These are phyloP conservation scores for Lepiota venenata DNA, from an alignment of 768 basidiomycete species.

Conservation along the genomic window DNA sequence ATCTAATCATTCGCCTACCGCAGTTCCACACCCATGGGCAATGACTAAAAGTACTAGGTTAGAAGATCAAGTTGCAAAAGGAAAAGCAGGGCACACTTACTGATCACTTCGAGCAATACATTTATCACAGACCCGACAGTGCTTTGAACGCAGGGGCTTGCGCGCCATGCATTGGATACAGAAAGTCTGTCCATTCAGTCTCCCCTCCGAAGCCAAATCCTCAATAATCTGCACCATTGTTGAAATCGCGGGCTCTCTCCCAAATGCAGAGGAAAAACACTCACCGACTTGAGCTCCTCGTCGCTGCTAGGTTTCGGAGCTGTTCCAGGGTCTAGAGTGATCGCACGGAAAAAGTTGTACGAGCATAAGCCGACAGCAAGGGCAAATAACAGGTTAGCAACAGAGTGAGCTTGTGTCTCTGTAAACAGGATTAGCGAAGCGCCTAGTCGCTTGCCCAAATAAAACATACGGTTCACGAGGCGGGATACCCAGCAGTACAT, in stretches of 20 bases:
- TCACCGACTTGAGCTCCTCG: constrained; percentile 81
- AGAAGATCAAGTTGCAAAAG: not conserved
- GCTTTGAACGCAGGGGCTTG: constrained; percentile 91
- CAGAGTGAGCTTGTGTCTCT: constrained; percentile 78
- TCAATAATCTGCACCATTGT: constrained; percentile 69
- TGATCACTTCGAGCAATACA: constrained; percentile 93
- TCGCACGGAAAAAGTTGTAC: constrained; percentile 90
- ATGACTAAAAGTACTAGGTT: constrained; percentile 51
- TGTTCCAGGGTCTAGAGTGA: constrained; percentile 86
- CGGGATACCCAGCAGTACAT: constrained; percentile 77
- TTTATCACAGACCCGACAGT: constrained; percentile 88
- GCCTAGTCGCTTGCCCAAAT: not conserved
- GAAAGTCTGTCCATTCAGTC: constrained; percentile 94
- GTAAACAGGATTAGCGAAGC: not conserved
- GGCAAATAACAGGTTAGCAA: constrained; percentile 76
- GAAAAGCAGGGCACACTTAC: constrained; percentile 43
- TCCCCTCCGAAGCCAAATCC: constrained; percentile 82
- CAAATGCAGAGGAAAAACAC: constrained; percentile 22
- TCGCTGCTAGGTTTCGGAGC: constrained; percentile 81
- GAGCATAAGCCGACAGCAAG: constrained; percentile 66
- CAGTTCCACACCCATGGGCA: constrained; percentile 99
- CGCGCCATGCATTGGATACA: constrained; percentile 95
- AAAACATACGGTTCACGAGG: constrained; percentile 61
- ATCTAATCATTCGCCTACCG: constrained; percentile 44
- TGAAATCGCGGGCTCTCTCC: not conserved